Percentiles rank a stretch among this genome's conserved stretches.
Evolutionary conservation across 176 grass and related monocot species (phyloP).

Genomic region (Bothriochloa decipiens): DNA sequence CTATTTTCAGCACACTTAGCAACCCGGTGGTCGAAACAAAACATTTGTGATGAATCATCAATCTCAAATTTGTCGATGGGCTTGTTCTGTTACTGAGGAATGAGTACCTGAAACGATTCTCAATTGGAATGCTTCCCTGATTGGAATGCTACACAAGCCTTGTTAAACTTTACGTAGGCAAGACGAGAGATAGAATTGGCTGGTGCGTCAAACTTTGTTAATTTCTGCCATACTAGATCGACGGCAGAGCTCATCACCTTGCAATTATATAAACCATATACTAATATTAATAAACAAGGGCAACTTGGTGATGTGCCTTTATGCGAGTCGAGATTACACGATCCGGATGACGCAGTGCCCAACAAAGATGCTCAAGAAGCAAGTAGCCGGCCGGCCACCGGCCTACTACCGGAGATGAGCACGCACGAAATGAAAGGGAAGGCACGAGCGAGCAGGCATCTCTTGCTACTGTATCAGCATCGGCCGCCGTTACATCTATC

Average conservation of each 20-base stretch:
- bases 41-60: background rate
- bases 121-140: too few species aligned
- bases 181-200: background rate
- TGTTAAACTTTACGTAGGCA: background rate
- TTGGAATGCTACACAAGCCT: background rate
- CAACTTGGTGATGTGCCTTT: constrained; percentile 9
- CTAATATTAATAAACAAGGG: background rate
- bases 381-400: background rate
- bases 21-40: too few species aligned
- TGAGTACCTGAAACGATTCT: too few species aligned
- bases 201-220: background rate
- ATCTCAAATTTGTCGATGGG: background rate
- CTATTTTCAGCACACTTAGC: too few species aligned
- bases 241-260: background rate
- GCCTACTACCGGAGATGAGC: background rate
- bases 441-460: background rate
- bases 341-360: constrained; percentile 19
- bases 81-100: too few species aligned
- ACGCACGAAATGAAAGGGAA: background rate
- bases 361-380: background rate
- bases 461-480: background rate
- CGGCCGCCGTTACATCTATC: background rate
- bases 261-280: background rate
- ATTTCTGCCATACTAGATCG: background rate
- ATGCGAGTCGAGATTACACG: constrained; percentile 19